Base-by-base conservation (phyloP, 2,329 filamentous ascomycete species). In the Hypoxylon sp. region DNA sequence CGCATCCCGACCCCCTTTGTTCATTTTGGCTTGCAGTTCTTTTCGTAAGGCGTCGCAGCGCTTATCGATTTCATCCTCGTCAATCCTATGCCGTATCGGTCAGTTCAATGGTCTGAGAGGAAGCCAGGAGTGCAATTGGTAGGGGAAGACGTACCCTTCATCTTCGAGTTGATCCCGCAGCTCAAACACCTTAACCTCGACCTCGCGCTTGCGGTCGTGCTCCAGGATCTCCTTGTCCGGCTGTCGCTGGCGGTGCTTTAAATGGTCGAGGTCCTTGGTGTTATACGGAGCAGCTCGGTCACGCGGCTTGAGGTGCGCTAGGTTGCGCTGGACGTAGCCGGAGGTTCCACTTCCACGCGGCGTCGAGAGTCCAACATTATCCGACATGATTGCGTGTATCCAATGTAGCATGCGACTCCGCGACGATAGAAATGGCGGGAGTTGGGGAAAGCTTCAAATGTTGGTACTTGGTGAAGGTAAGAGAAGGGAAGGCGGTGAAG, bases 251-350 rank as follows among this genome's bases (percentile, higher is more conserved):
- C 87, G 87, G 80, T 97, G 93, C 76, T 90, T 91, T 73, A 92
- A 85, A 64, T 83, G 85, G 74, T 92, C 88, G 71, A 88, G 83
- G 76, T 92, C 89, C 69, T 89, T 89, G 39, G 80, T 79, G 32
- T 90, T 88, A 80, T 97, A 97, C 0, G 94, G 94, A 17, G 90
- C 90, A 65, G 85, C 87, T 75, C 89, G 88, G 82, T 97, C 93
- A 82, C 95, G 94, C 31, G 93, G 94, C 78, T 88, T 90, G 74
- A 98, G 89, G 78, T 95, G 91, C 17, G 96, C 96, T 37, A 94
- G 89, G 83, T 98, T 99, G 80, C 94, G 93, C 82, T 98, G 95
- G 62, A 99, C 95, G 80, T 98, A 98, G 78, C 96, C 96, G 0
- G 95, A 98, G 63, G 96, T 99, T 52, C 96, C 96, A 78, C 93